A percentile compares a stretch with the other conserved stretches of the same genome.
phyloP scores from a whole-genome alignment of 768 basidiomycete species.

The Hygrocybe coccinea region DNA sequence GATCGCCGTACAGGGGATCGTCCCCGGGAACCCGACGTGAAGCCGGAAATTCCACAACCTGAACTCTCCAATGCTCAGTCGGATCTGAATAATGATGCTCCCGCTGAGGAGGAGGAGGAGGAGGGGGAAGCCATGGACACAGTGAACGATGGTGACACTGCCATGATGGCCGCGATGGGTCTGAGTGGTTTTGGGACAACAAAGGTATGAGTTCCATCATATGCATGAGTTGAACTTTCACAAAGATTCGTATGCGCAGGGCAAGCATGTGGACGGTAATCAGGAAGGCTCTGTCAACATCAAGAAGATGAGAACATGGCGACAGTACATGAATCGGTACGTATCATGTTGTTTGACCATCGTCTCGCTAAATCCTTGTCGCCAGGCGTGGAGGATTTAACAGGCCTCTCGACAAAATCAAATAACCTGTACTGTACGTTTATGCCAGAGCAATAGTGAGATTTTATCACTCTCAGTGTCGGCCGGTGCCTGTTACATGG shows the following conservation, averaged over 20 bases:
- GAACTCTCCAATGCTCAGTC: conserved; percentile 18
- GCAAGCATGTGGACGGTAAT: conserved; percentile 76
- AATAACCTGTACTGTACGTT: conserved; percentile 43
- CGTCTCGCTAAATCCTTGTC: conserved; percentile 8
- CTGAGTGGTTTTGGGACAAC: conserved; percentile 82
- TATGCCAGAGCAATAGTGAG: too few species aligned
- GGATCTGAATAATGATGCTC: conserved; percentile 40
- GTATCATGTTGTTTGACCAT: conserved; percentile 4
- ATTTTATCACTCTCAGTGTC: too few species aligned
- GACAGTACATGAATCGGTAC: conserved; percentile 97
- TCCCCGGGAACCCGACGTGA: not conserved
- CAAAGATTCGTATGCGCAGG: conserved; percentile 41
- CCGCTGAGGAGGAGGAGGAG: conserved; percentile 30
- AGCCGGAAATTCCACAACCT: conserved; percentile 1
- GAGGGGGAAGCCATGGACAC: conserved; percentile 50
- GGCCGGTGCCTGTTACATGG: not conserved
- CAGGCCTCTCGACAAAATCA: conserved; percentile 92
- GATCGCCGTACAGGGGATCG: not conserved
- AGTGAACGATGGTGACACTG: conserved; percentile 62
- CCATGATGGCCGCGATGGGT: conserved; percentile 91
- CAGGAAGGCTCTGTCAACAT: conserved; percentile 63
- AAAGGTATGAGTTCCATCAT: conserved; percentile 51
- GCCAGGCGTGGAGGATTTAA: conserved; percentile 80
- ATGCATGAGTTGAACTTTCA: not conserved
- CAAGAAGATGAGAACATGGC: conserved; percentile 87